phyloP scores from a whole-genome alignment of 257 asterid species.

The Solanum etuberosum region DNA sequence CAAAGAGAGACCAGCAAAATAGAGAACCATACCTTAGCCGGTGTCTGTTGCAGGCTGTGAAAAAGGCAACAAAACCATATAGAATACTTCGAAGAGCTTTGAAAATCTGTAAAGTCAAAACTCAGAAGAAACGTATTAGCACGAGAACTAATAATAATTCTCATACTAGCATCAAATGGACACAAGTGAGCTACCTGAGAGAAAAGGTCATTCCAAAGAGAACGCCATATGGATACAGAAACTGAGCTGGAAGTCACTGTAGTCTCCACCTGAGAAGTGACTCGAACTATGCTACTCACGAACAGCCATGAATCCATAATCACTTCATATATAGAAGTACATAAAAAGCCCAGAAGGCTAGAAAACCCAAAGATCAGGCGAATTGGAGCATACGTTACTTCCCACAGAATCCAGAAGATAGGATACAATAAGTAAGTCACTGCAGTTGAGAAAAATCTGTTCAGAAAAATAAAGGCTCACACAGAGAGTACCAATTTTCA shows the following conservation, averaged over 20 bases:
- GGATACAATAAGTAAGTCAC: slow-evolving; percentile 61
- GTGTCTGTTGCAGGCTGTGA: slow-evolving; percentile 78
- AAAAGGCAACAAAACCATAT: slow-evolving; percentile 80
- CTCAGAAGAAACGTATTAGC: not conserved
- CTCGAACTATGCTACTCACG: slow-evolving; percentile 48
- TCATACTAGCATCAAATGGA: not conserved
- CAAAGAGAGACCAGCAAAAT: not conserved
- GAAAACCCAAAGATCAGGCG: slow-evolving; percentile 49
- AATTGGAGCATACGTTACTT: slow-evolving; percentile 62
- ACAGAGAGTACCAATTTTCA: not conserved
- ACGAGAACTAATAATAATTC: not conserved
- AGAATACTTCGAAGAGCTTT: slow-evolving; percentile 92
- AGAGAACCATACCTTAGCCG: slow-evolving; percentile 58
- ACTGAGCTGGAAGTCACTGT: slow-evolving; percentile 59
- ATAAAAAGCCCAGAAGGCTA: slow-evolving; percentile 37
- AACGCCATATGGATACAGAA: slow-evolving; percentile 80
- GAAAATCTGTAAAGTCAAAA: slow-evolving; percentile 44
- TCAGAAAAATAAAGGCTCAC: not conserved
- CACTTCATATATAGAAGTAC: slow-evolving; percentile 26
- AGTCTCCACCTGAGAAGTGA: slow-evolving; percentile 55
- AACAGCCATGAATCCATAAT: slow-evolving; percentile 39
- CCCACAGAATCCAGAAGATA: slow-evolving; percentile 65
- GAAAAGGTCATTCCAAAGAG: slow-evolving; percentile 95
- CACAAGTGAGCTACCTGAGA: slow-evolving; percentile 50
- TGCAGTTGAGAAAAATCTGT: slow-evolving; percentile 29